Percentiles rank a stretch among this genome's conserved stretches.
These are phyloP conservation scores for Besnoitia besnoiti DNA, from an alignment of 169 alveolate species.

Conservation along the genomic window DNA sequence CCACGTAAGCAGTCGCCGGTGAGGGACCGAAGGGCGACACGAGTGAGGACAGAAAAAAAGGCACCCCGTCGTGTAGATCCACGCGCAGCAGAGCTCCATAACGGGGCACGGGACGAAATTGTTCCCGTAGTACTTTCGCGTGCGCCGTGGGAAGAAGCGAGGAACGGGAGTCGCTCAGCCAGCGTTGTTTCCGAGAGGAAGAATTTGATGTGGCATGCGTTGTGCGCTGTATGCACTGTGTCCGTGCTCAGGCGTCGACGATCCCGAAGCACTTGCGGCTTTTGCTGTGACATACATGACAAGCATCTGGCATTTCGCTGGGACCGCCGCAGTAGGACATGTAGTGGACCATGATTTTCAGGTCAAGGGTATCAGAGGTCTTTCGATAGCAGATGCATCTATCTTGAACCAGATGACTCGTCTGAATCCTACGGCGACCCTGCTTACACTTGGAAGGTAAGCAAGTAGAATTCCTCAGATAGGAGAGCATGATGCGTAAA, in stretches of 20 bases:
- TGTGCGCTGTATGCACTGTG: too few relatives aligned
- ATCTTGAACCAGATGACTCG: constrained; percentile 67
- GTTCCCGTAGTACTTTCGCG: too few relatives aligned
- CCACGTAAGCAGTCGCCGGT: constrained; percentile 69
- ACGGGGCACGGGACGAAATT: too few relatives aligned
- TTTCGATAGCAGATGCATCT: constrained; percentile 72
- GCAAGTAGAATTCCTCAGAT: not conserved
- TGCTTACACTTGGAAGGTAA: constrained; percentile 70
- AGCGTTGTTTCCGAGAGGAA: not conserved
- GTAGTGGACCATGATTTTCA: constrained; percentile 71
- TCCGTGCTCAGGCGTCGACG: constrained; percentile 66
- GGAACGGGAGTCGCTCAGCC: too few relatives aligned
- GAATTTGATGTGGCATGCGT: too few relatives aligned
- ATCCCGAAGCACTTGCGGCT: constrained; percentile 67
- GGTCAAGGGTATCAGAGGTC: constrained; percentile 62
- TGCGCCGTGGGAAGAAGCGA: too few relatives aligned
- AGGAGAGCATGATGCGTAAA: too few relatives aligned
- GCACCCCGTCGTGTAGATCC: too few relatives aligned
- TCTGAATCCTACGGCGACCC: constrained; percentile 70
- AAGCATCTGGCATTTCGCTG: constrained; percentile 71
- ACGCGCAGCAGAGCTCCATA: too few relatives aligned
- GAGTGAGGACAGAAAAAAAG: too few relatives aligned
- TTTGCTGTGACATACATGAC: constrained; percentile 72
- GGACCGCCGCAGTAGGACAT: constrained; percentile 72
- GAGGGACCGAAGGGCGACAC: too few relatives aligned